Conservation (phyloP, 2,329 filamentous ascomycete species). For the Dothideomycetidae sp. region DNA sequence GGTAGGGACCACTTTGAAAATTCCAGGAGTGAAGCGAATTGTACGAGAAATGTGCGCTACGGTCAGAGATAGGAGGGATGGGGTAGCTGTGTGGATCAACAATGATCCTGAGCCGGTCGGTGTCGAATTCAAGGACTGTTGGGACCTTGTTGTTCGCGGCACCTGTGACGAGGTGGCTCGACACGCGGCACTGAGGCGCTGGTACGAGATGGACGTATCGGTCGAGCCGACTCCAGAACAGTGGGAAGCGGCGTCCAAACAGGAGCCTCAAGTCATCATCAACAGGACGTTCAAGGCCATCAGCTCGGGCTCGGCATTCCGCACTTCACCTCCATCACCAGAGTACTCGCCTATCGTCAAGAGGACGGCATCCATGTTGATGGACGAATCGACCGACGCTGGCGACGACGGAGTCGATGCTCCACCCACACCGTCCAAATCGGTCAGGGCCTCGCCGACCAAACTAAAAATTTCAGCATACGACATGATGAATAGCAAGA, state of each 20-base stretch:
- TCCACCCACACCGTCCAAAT: constrained; percentile 22
- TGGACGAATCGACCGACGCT: constrained; percentile 12
- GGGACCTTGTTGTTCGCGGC: constrained; percentile 79
- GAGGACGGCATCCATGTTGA: constrained; percentile 16
- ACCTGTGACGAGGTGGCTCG: constrained; percentile 78
- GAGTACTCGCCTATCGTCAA: constrained; percentile 1
- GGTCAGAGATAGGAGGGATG: constrained; percentile 63
- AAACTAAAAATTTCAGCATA: constrained; percentile 14
- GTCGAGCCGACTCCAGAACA: constrained; percentile 33
- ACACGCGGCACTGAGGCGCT: constrained; percentile 47
- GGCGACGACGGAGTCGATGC: constrained; percentile 17
- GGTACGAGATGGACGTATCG: constrained; percentile 38
- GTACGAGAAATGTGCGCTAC: constrained; percentile 82
- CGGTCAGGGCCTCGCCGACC: constrained; percentile 14
- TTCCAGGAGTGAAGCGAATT: constrained; percentile 79
- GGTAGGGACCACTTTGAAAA: constrained; percentile 88
- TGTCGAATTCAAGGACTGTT: constrained; percentile 78
- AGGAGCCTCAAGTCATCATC: constrained; percentile 26
- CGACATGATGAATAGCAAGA: constrained; percentile 9
- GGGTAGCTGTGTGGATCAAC: constrained; percentile 85
- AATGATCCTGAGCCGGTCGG: constrained; percentile 69
- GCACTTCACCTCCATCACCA: constrained; percentile 19
- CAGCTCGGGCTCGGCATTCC: constrained; percentile 17
- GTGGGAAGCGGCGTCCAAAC: constrained; percentile 25
- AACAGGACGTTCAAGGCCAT: constrained; percentile 12